Base-by-base conservation (phyloP, 1,284 basidiomycete genomes). In the Microbotryum silenes-acaulis region DNA sequence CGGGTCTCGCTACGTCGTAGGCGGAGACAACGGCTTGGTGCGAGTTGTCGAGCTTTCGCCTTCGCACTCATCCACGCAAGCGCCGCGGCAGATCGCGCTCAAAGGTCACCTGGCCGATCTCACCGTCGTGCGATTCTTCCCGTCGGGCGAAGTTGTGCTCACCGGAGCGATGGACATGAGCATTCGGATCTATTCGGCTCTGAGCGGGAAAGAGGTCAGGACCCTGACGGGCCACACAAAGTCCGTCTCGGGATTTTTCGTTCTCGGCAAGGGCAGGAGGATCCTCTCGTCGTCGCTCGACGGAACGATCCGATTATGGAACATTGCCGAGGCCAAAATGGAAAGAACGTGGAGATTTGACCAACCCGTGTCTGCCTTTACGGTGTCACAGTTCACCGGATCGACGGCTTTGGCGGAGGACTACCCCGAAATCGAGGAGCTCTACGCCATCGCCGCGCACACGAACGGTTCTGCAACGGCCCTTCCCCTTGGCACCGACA, bases 191-290 rank as follows among this genome's bases (percentile, higher is more conserved):
- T 79, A 75, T 62, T 75, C 75, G 4, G 65, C 73, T 12, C 44
- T 67, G 59, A 77, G 79, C 53, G 73, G 72, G 33, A 78, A 78
- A 47, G 81, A 87, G 52, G 76, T 78, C 20, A 74, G 78, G 52
- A 71, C 77, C 21, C 79, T 79, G 49, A 67, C 70, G 31, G 68
- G 76, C 23, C 74, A 70, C 56, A 65, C 63, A 73, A 62, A 69
- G 74, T 58, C 69, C 72, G 60, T 73, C 60, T 73, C 68, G 60
- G 45, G 73, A 62, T 64, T 61, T 16, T 54, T 60, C 54, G 70
- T 72, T 56, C 63, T 67, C 64, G 55, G 54, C 14, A 60, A 67
- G 54, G 67, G 66, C 31, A 64, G 65, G 12, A 59, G 50, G 21
- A 55, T 70, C 52, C 51, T 66, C 46, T 62, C 65, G 45, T 50